A percentile compares a stretch with the other conserved stretches of the same genome.
Conservation (phyloP, 176 grass and related monocot species). For the Carex cristatella region DNA sequence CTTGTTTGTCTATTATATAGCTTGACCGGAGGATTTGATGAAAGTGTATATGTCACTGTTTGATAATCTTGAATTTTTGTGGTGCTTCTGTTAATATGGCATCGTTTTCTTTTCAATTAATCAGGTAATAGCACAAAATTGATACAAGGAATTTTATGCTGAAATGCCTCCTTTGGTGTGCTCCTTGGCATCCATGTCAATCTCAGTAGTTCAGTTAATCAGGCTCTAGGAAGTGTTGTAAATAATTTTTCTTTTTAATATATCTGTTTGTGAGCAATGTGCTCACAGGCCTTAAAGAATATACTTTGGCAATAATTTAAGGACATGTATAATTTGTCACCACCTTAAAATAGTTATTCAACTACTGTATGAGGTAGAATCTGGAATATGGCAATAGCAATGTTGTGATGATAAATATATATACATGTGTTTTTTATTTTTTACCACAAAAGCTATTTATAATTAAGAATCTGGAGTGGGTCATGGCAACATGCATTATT, state of each 20-base stretch:
- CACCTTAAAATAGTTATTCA: not conserved
- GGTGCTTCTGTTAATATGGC: not conserved
- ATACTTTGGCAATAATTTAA: not conserved
- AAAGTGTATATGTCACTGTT: not conserved
- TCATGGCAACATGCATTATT: not conserved
- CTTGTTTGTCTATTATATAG: not conserved
- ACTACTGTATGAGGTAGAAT: not conserved
- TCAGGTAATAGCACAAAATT: not conserved
- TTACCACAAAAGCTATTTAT: not conserved
- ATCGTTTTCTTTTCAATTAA: not conserved
- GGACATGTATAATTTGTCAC: not conserved
- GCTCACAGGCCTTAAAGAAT: too few species aligned
- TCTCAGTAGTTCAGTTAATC: not conserved
- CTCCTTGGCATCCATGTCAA: not conserved
- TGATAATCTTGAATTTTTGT: not conserved
- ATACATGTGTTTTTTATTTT: not conserved
- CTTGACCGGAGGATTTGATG: not conserved
- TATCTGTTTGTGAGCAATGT: too few species aligned
- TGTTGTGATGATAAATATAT: not conserved
- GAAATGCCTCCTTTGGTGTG: not conserved
- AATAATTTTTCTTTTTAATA: too few species aligned
- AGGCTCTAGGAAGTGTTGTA: too few species aligned
- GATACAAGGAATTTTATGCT: not conserved
- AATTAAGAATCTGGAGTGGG: not conserved
- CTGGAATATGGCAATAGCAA: not conserved